Percentiles rank a stretch among this genome's conserved stretches.
These are phyloP conservation scores for Eucalyptus grandis DNA, from an alignment of 345 rosid genomes.

Conservation along the genomic window DNA sequence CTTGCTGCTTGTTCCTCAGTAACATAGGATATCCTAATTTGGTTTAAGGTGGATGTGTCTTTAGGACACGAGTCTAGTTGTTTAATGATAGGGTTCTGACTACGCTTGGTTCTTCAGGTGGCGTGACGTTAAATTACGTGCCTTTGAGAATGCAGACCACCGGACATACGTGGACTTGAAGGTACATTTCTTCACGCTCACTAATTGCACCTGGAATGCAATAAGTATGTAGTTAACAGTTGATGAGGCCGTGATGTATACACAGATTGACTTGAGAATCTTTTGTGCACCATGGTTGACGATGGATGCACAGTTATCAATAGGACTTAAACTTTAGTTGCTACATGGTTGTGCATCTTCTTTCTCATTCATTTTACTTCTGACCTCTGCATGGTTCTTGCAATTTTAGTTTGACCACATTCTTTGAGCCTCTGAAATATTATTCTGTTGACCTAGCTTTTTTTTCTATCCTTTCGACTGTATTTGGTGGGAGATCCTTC, in stretches of 20 bases:
- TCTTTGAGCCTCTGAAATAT: background rate
- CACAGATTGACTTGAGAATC: background rate
- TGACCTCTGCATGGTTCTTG: background rate
- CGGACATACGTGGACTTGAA: conserved; percentile 83
- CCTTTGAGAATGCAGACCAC: conserved; percentile 64
- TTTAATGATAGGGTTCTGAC: background rate
- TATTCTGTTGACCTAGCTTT: background rate
- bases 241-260: background rate
- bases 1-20: background rate
- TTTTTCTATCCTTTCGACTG: background rate
- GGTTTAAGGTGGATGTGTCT: background rate
- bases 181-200: conserved; percentile 13
- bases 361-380: background rate
- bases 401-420: background rate
- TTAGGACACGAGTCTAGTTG: background rate
- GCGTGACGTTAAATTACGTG: conserved; percentile 73
- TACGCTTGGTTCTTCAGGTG: conserved; percentile 33
- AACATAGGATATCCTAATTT: background rate
- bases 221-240: background rate
- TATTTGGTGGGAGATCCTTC: background rate
- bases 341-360: background rate
- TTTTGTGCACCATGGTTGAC: background rate
- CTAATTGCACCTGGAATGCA: background rate
- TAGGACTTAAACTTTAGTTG: background rate
- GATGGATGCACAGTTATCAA: background rate